These are phyloP conservation scores for Apiospora rasikravindrae DNA, from an alignment of 2,329 filamentous ascomycete species.

Conservation along the genomic window DNA sequence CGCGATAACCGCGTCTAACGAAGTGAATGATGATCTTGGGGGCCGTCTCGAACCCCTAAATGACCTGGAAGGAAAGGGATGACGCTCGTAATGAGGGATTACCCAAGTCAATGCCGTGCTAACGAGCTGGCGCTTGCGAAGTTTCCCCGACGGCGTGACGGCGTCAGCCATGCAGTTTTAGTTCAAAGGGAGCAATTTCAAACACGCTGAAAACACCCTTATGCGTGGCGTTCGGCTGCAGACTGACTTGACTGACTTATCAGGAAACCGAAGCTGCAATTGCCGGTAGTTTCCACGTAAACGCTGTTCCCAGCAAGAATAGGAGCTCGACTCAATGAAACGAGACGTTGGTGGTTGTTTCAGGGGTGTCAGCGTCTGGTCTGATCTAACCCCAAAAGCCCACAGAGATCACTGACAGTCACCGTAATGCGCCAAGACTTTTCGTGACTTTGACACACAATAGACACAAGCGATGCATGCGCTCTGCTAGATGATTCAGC, in stretches of 20 bases:
- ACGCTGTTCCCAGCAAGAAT: background rate
- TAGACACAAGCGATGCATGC: slow-evolving; percentile 3
- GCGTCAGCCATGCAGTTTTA: background rate
- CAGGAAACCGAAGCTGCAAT: background rate
- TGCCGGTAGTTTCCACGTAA: background rate
- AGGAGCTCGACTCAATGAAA: background rate
- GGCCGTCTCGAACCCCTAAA: background rate
- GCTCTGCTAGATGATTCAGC: background rate
- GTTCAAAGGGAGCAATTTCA: slow-evolving; percentile 4
- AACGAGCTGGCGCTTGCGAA: background rate
- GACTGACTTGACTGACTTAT: background rate
- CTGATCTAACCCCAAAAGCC: background rate
- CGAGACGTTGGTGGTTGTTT: background rate
- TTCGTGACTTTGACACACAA: background rate
- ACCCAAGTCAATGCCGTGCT: background rate
- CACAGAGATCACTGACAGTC: background rate
- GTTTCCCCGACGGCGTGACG: background rate
- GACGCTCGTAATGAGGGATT: background rate
- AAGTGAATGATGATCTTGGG: background rate
- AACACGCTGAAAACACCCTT: slow-evolving; percentile 11
- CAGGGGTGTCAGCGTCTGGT: slow-evolving; percentile 5
- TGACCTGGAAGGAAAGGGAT: background rate
- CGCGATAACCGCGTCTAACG: background rate
- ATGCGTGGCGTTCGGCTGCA: background rate
- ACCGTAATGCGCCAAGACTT: background rate